A percentile compares a stretch with the other conserved stretches of the same genome.
phyloP scores from a whole-genome alignment of 116 monocot genomes.

The Papilionanthe hybrid region DNA sequence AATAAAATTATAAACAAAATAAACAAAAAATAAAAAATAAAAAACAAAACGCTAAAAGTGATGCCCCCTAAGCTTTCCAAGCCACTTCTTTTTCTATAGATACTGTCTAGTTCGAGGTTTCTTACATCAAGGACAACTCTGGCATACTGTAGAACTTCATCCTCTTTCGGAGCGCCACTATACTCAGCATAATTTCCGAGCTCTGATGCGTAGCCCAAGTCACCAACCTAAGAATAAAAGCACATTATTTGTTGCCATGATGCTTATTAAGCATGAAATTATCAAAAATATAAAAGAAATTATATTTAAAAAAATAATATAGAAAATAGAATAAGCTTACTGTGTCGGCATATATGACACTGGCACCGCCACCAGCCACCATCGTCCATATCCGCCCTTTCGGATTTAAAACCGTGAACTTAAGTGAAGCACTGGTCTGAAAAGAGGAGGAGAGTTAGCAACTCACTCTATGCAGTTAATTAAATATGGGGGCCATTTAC shows the following conservation, averaged over 20 bases:
- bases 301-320: neutral
- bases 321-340: constrained; percentile 27
- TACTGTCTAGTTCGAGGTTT: neutral
- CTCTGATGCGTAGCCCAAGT: constrained; percentile 79
- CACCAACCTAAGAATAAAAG: constrained; percentile 50
- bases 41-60: no score
- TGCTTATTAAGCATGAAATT: neutral
- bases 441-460: neutral
- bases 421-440: constrained; percentile 92
- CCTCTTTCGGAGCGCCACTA: constrained; percentile 91
- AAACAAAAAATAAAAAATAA: no score
- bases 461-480: neutral
- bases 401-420: constrained; percentile 86
- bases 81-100: no score
- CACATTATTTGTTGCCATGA: neutral
- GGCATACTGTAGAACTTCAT: constrained; percentile 89
- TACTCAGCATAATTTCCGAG: constrained; percentile 95
- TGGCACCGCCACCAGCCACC: constrained; percentile 96
- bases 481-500: neutral
- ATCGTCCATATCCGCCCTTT: constrained; percentile 96
- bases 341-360: constrained; percentile 93
- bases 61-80: no score
- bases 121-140: constrained; percentile 85
- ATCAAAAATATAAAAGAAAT: neutral
- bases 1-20: no score